These are phyloP conservation scores for Septoria petroselini DNA, from an alignment of 2,329 filamentous ascomycete genomes.

Conservation along the genomic window DNA sequence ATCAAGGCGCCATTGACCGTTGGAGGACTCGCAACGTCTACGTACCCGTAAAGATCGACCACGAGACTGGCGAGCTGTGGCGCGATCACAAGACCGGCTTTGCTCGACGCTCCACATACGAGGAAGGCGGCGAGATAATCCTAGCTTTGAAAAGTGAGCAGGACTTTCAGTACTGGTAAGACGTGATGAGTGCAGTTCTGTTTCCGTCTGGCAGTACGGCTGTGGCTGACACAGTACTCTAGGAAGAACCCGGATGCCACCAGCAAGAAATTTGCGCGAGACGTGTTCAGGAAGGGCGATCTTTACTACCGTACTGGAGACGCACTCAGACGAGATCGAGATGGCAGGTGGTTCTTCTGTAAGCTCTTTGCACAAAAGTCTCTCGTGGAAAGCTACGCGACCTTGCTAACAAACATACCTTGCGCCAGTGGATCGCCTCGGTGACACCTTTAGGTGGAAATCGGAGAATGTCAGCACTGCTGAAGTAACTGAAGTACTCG, in stretches of 20 bases:
- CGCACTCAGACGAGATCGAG: slow-evolving; percentile 65
- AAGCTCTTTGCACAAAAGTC: neutral
- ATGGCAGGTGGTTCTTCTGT: slow-evolving; percentile 70
- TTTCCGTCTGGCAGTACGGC: too few species aligned
- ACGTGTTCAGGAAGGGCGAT: slow-evolving; percentile 72
- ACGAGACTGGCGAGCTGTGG: slow-evolving; percentile 63
- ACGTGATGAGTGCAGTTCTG: too few species aligned
- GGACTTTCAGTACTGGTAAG: slow-evolving; percentile 61
- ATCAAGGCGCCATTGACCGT: slow-evolving; percentile 64
- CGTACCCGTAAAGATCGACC: slow-evolving; percentile 66
- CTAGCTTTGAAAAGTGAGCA: slow-evolving; percentile 58
- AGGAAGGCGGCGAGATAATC: slow-evolving; percentile 71
- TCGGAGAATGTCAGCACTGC: slow-evolving; percentile 47
- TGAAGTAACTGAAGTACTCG: slow-evolving; percentile 75
- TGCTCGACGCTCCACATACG: slow-evolving; percentile 60
- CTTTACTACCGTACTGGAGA: slow-evolving; percentile 85
- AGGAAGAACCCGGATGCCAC: slow-evolving; percentile 63
- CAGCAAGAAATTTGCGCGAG: slow-evolving; percentile 51
- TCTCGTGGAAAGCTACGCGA: neutral
- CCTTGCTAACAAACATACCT: neutral
- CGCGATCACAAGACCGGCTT: slow-evolving; percentile 67
- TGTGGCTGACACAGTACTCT: too few species aligned
- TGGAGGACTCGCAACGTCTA: slow-evolving; percentile 53
- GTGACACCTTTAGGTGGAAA: slow-evolving; percentile 78
- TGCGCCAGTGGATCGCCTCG: slow-evolving; percentile 65